Base-by-base conservation (phyloP, 2,329 filamentous ascomycete genomes). In the Fusarium sublunatum region DNA sequence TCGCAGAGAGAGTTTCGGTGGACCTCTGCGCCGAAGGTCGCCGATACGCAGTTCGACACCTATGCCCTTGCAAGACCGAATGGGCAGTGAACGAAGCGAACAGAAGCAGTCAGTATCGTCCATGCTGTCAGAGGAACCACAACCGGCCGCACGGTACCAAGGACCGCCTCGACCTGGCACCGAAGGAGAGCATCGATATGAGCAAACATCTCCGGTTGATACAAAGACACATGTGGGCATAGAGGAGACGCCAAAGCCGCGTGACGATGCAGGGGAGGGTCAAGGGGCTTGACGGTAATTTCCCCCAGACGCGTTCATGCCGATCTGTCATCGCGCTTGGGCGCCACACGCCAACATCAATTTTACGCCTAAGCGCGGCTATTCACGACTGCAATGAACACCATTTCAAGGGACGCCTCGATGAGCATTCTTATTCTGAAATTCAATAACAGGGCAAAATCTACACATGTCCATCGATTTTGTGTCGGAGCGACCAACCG, bases 31-130 rank as follows among this genome's bases (percentile, higher is more conserved):
- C n/a, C 59, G 59, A 34, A 67, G 61, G 54, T 71, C 69, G 7
- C 68, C 68, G 15, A 65, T 70, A 53, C 64, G 60, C 31, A 67
- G 68, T 36, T 65, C 64, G 39, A 68, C 65, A 7, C 68, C 66
- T 4, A 62, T 50, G 31, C 48, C 61, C 15, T 53, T 59, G 25
- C 68, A 70, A 46, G 72, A 74, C n/a, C 54, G 61, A 36, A 34
- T 26, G 26, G 49, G 48, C 10, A 70, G 70, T 46, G 73, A 73
- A 46, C 64, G 64, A 10, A 65, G 61, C 35, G 75, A 76, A 53
- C 70, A 69, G 34, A 75, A 72, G 50, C 75, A 75, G 26, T 71
- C 75, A 12, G 74, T 77, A 22, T 75, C 74, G 24, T 73, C 74
- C 9, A 65, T 77, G 52, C 58, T 77, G 4, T 74, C 70, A 15